Evolutionary conservation across 306 rosid species (phyloP).

Genomic region (Albizia julibrissin): DNA sequence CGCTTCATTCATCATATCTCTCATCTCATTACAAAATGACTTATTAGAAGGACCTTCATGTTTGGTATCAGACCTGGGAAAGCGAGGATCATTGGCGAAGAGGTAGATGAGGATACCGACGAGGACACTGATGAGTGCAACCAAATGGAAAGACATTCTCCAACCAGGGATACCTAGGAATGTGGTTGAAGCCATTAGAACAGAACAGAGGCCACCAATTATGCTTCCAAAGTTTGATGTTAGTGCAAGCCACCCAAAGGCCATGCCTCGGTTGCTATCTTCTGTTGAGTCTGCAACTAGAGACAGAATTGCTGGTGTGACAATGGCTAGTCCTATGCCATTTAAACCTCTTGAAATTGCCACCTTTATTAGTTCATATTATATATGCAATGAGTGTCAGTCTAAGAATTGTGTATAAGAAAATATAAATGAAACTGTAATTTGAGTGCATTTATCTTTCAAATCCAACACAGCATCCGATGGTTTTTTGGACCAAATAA

Average conservation of each 20-base stretch:
- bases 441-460: neutral
- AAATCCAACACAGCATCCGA: neutral
- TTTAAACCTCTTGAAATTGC: constrained; percentile 89
- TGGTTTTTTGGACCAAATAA: neutral
- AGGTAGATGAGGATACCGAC: constrained; percentile 62
- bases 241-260: constrained; percentile 81
- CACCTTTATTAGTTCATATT: constrained; percentile 47
- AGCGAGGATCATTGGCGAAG: constrained; percentile 77
- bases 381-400: neutral
- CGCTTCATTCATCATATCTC: constrained; percentile 58
- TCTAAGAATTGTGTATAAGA: neutral
- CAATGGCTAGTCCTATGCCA: constrained; percentile 91
- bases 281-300: constrained; percentile 83
- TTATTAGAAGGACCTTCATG: constrained; percentile 31
- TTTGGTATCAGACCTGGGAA: constrained; percentile 25
- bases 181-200: constrained; percentile 67
- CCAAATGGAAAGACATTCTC: constrained; percentile 82
- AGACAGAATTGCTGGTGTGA: constrained; percentile 77
- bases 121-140: constrained; percentile 68
- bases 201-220: constrained; percentile 70
- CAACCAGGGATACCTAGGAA: constrained; percentile 83
- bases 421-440: neutral
- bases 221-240: constrained; percentile 73
- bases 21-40: constrained; percentile 50
- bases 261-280: constrained; percentile 70